Percentiles rank a stretch among this genome's conserved stretches.
Conservation (phyloP, 345 rosid genomes). For the Brassica juncea region DNA sequence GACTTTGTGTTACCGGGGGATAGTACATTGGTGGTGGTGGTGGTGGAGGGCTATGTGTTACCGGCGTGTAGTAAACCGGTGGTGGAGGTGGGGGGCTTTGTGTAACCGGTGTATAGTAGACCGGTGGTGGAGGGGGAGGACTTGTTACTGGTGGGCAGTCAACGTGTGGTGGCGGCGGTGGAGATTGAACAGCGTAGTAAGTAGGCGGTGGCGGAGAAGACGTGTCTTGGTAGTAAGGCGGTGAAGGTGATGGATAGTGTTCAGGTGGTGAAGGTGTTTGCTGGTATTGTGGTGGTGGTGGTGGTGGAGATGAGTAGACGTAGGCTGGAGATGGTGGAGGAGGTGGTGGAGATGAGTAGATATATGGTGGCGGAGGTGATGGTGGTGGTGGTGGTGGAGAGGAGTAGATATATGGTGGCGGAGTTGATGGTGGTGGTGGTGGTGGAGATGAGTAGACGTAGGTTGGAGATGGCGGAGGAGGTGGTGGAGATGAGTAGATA, state of each 20-base stretch:
- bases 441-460: slow-evolving; percentile 30
- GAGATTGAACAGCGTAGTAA: slow-evolving; percentile 20
- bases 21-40: slow-evolving; percentile 30
- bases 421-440: slow-evolving; percentile 28
- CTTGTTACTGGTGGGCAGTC: slow-evolving; percentile 24
- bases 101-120: slow-evolving; percentile 2
- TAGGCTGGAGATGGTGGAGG: slow-evolving; percentile 16
- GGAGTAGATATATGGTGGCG: slow-evolving; percentile 22
- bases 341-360: slow-evolving; percentile 30
- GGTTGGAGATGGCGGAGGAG: slow-evolving; percentile 30
- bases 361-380: slow-evolving; percentile 27
- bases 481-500: slow-evolving; percentile 28
- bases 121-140: slow-evolving; percentile 38
- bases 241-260: slow-evolving; percentile 35
- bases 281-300: slow-evolving; percentile 23
- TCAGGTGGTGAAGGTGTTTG: slow-evolving; percentile 30
- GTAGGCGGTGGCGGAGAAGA: slow-evolving; percentile 39
- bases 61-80: slow-evolving; percentile 20
- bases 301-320: slow-evolving; percentile 23
- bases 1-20: not conserved
- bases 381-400: slow-evolving; percentile 39
- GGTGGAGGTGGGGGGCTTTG: slow-evolving; percentile 18
- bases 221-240: slow-evolving; percentile 30
- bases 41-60: slow-evolving; percentile 16
- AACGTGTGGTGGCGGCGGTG: slow-evolving; percentile 37